Evolutionary conservation across 495 filamentous ascomycete genomes (phyloP), one percentile per base, ranked within the genome.

Genomic region (Glonium stellatum): DNA sequence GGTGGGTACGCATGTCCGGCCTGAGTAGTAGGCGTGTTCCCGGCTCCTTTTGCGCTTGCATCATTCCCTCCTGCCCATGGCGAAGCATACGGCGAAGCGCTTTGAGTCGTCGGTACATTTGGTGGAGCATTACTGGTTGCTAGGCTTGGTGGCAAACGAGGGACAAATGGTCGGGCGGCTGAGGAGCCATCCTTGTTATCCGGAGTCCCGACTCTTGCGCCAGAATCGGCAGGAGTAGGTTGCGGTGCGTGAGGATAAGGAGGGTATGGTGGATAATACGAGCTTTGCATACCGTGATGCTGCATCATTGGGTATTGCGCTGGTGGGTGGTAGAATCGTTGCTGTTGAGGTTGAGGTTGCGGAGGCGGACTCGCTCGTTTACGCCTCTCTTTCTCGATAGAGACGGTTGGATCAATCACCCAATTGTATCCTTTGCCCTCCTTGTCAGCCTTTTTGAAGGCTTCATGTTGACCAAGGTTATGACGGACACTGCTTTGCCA

Each of bases 401-500:
- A 64, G 0, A 70, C 60, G 12, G 59, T 60, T 15, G 58, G 63
- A 58, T 75, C 65, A 51, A 76, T 69, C 1, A 37, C 57, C 73
- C 73, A 76, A 18, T 69, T 55, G 42, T 55, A 73, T 35, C 73
- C 72, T 50, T 76, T 76, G 25, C 73, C 73, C 27, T 68, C 68
- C 54, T 69, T 72, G 36, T 93, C 87, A 42, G 89, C 87, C 69
- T 95, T 95, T 69, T 82, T 80, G 71, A 98, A 98, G 22, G 90
- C 85, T 51, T 85, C 80, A 67, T 95, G 88, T 56, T 93, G 90
- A 36, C 90, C 88, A 25, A 98, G 80, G 60, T 98, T 98, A 72
- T 98, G 93, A 4, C 93, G 86, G 21, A 98, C 90, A 74, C 90
- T 96, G 63, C 91, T 96, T 68, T 97, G 92, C 93, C 93, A 98